phyloP scores from a whole-genome alignment of 2,329 filamentous ascomycete genomes.

The Penicillium sp. region DNA sequence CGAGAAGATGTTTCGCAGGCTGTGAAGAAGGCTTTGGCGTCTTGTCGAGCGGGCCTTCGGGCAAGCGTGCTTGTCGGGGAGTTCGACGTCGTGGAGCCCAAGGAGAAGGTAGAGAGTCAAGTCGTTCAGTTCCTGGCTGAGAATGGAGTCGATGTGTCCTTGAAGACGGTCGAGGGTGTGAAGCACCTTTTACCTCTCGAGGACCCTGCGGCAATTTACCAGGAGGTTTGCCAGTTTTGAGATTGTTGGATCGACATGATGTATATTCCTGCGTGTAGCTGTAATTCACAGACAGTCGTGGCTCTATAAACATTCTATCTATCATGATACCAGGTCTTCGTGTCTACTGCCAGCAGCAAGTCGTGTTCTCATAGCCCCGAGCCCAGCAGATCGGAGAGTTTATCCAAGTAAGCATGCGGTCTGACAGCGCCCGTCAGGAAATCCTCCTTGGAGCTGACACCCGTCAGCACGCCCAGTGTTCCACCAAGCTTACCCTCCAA shows the following conservation, averaged over 20 bases:
- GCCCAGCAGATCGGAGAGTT: constrained; percentile 69
- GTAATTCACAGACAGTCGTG: too few species aligned
- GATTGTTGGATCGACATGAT: too few species aligned
- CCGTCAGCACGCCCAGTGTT: constrained; percentile 85
- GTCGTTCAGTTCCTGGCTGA: constrained; percentile 19
- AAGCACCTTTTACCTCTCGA: constrained; percentile 29
- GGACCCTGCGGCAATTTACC: constrained; percentile 10
- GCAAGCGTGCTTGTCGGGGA: constrained; percentile 32
- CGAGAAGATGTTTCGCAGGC: constrained; percentile 31
- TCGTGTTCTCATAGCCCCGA: constrained; percentile 12
- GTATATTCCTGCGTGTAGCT: too few species aligned
- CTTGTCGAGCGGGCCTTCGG: constrained; percentile 13
- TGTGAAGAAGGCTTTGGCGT: constrained; percentile 13
- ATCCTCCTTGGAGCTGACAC: constrained; percentile 76
- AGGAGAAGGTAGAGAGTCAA: constrained; percentile 29
- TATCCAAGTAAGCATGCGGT: constrained; percentile 80
- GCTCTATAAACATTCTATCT: constrained; percentile 1
- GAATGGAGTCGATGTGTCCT: constrained; percentile 9
- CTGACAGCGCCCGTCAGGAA: constrained; percentile 73
- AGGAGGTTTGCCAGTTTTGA: constrained; percentile 12
- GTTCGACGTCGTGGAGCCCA: constrained; percentile 34
- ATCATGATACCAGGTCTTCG: not conserved
- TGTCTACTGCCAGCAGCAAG: not conserved
- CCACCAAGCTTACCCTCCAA: constrained; percentile 87
- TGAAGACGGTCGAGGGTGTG: constrained; percentile 9